Evolutionary conservation across 2,329 filamentous ascomycete genomes (phyloP), one percentile per base, ranked within the genome.

Genomic region (Trichophyton rubrum): DNA sequence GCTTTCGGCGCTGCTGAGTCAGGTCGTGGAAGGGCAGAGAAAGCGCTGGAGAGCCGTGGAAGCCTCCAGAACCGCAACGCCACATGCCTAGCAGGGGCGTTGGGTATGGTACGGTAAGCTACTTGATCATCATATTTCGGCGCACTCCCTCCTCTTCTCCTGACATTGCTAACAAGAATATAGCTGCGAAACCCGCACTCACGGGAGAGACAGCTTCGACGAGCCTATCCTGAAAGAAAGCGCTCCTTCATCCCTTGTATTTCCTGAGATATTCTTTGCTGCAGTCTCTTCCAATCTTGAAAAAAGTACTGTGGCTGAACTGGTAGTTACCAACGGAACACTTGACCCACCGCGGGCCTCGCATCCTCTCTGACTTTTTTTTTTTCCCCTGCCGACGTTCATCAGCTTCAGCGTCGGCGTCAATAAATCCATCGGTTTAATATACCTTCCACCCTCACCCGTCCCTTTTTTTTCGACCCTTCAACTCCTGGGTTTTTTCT

Each of bases 1-100:
- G n/a, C 13, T 55, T 15, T 17, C 5, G 22, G 24, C 17, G 56
- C 35, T 58, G 56, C 35, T 45, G 13, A 55, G 24, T 55, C 51
- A 55, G 53, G 47, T 17, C 41, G 58, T 62, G 51, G 60, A 62
- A 60, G 35, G 47, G 35, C 22, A 56, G 56, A 58, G 30, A 58
- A 57, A 53, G 41, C 20, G 13, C 57, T 58, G 56, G 62, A 64
- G 58, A 47, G 51, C 41, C 58, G 60, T 64, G 58, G 64, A 65
- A 65, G 56, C 59, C 55, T 59, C 57, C 61, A 61, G 64, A 65
- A 65, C 27, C 13, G 51, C 51, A 24, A 55, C 51, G 51, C 51
- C 51, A 55, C 51, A 35, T 30, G 51, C 51, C 51, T 30, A 55
- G 51, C 51, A 55, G 51, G 51, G 15, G 33, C 51, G 51, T 27